Evolutionary conservation across 371 early-diverging fungal species (phyloP).

Genomic region (Apophysomyces variabilis): DNA sequence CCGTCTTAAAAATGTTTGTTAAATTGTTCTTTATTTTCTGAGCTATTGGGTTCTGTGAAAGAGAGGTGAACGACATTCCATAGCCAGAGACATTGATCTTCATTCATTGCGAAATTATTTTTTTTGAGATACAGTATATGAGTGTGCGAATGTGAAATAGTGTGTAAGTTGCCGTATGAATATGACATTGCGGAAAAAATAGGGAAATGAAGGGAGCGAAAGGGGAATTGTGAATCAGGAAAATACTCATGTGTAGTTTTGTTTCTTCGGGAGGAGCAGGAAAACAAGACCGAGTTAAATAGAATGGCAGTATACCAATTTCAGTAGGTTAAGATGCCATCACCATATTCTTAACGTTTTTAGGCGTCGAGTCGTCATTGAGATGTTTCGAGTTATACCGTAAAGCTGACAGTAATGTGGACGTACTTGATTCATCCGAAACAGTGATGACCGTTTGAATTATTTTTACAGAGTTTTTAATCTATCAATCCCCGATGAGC

Average conservation of each 20-base stretch:
- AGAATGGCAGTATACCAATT: neutral
- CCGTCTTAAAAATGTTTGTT: no score
- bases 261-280: neutral
- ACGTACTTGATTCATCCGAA: constrained; percentile 52
- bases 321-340: constrained; percentile 33
- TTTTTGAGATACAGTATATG: neutral
- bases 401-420: constrained; percentile 76
- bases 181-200: neutral
- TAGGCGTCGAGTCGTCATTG: constrained; percentile 83
- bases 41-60: no score
- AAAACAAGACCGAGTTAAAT: neutral
- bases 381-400: constrained; percentile 83
- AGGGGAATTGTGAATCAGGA: neutral
- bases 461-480: constrained; percentile 71
- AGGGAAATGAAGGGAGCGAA: neutral
- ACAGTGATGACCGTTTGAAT: constrained; percentile 61
- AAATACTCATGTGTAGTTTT: neutral
- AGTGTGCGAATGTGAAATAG: neutral
- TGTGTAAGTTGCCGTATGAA: neutral
- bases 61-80: no score
- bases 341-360: constrained; percentile 69
- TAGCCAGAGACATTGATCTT: no score
- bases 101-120: no score
- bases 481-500: constrained; percentile 28
- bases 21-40: no score